Conservation (phyloP, 257 asterid genomes). For the Misopates orontium region DNA sequence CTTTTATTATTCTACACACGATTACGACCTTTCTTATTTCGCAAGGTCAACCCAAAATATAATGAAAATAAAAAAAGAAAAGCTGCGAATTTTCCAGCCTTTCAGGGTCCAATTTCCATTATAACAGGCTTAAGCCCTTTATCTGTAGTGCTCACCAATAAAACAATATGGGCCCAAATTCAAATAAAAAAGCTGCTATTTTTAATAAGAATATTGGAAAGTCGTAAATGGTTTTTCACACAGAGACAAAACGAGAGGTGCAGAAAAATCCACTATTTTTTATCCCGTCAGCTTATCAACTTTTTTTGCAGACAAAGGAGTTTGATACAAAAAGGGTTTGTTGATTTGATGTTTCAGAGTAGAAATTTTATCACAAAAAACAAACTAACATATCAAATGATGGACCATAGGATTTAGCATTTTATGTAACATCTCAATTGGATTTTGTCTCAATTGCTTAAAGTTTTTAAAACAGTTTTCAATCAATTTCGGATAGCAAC, state of each 20-base stretch:
- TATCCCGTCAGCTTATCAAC: constrained; percentile 13
- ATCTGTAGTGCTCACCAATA: background rate
- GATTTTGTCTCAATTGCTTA: constrained; percentile 18
- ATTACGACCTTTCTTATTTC: no score
- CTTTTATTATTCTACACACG: no score
- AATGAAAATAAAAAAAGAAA: background rate
- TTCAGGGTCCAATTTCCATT: background rate
- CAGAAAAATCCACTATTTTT: constrained; percentile 8
- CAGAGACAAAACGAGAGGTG: constrained; percentile 15
- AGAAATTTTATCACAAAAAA: constrained; percentile 4
- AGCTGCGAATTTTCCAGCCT: background rate
- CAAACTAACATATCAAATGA: background rate
- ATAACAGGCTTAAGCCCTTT: background rate
- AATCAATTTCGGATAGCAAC: constrained; percentile 23
- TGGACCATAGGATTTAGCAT: constrained; percentile 11
- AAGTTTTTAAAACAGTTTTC: constrained; percentile 7
- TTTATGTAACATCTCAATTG: background rate
- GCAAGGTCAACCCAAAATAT: background rate
- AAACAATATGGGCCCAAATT: constrained; percentile 4
- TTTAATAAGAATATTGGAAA: constrained; percentile 29
- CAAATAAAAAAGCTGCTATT: background rate
- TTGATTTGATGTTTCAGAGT: constrained; percentile 36
- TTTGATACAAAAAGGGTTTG: constrained; percentile 27
- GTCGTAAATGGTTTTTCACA: constrained; percentile 30
- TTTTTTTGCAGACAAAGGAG: constrained; percentile 32